Evolutionary conservation across 1,284 basidiomycete genomes (phyloP).

Genomic region (Kwoniella shivajii): DNA sequence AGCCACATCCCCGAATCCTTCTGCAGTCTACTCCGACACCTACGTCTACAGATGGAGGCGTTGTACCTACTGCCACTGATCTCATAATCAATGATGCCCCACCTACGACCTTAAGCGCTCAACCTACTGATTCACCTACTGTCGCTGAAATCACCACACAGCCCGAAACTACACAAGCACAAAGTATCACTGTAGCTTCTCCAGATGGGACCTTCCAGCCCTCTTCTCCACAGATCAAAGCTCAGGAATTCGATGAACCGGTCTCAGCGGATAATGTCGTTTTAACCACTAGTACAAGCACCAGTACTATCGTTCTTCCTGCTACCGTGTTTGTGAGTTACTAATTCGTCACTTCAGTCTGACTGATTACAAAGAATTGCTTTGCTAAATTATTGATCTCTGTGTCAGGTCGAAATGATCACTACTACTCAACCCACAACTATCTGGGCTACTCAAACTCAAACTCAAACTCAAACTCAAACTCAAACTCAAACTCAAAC

Average conservation of each 20-base stretch:
- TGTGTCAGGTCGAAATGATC: conserved; percentile 17
- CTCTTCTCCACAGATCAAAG: not conserved
- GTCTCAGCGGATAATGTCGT: not conserved
- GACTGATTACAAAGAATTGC: no score
- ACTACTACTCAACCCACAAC: conserved; percentile 14
- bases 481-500: conserved; percentile 14
- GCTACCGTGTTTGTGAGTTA: conserved; percentile 27
- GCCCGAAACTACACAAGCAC: not conserved
- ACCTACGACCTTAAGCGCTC: conserved; percentile 1
- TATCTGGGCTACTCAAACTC: conserved; percentile 9
- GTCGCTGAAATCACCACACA: not conserved
- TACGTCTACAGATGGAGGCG: not conserved
- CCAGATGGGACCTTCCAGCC: conserved; percentile 1
- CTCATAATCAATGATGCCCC: conserved; percentile 4
- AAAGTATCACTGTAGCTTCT: not conserved
- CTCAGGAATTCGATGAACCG: not conserved
- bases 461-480: conserved; percentile 1
- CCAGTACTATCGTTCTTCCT: conserved; percentile 20
- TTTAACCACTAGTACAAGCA: conserved; percentile 12
- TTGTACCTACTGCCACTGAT: conserved; percentile 6
- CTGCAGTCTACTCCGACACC: not conserved
- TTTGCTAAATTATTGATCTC: not conserved
- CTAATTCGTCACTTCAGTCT: not conserved
- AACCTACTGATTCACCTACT: not conserved
- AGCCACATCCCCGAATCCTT: not conserved